Base-by-base conservation (phyloP, 768 basidiomycete species). In the Boletus fagicola region DNA sequence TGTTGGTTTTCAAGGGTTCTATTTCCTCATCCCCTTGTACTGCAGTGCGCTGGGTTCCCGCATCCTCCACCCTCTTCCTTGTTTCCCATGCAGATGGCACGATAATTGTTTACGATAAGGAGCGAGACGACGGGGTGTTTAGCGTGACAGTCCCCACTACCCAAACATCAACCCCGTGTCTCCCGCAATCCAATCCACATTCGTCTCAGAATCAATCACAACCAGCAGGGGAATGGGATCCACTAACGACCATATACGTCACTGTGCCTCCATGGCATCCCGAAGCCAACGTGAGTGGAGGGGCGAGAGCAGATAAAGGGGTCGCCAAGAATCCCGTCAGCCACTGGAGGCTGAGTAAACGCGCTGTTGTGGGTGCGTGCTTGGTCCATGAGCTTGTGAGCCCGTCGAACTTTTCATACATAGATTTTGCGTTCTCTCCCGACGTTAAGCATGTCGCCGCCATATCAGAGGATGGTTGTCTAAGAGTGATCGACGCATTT, bases 341-440 rank as follows among this genome's bases (percentile, higher is more conserved):
- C 63, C 93, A 94, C 69, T 96, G 93, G 93, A 80, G 86, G 53
- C 75, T 95, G 10, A 86, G 88, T 28, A 78, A 78, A 61, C 83
- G 86, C 49, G 78, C 83, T 43, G 82, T 95, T 57, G 81, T 90
- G 6, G 90, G 92, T 88, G 65, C 62, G 82, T 70, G 13, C 33
- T 22, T 50, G n/a, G 51, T 28, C 6, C 36, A 28, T 28, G 35
- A 18, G 22, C 42, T 35, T 54, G 30, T 30, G 15, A 33, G 36
- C 54, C 1, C 30, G 43, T 33, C 38, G 57, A 55, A 63, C 24
- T 42, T 42, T 24, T 49, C 31, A 42, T 50, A 22, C 33, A 4
- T 57, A 94, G 94, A 92, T 62, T 91, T 97, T 66, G 89, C 88
- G 2, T 96, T 97, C 72, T 94, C 94, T 13, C 94, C 95, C 0